Percentiles rank a stretch among this genome's conserved stretches.
Conservation (phyloP, 345 rosid genomes). For the Boechera stricta region DNA sequence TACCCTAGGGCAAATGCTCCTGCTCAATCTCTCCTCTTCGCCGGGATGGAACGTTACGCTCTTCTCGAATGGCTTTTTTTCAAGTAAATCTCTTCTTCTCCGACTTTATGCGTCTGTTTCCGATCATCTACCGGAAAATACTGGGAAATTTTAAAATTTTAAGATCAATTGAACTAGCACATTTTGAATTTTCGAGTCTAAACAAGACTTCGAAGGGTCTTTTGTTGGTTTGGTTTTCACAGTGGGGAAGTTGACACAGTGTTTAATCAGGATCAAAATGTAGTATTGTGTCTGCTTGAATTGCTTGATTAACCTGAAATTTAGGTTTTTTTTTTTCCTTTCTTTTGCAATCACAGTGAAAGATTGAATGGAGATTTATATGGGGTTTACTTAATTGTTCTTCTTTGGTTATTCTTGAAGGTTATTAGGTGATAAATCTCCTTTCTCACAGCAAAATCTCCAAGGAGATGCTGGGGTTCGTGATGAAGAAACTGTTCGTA, state of each 20-base stretch:
- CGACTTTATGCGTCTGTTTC: no score
- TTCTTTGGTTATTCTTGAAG: constrained; percentile 48
- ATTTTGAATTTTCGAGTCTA: constrained; percentile 10
- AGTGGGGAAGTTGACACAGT: neutral
- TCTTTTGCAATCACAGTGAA: neutral
- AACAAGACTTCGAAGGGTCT: neutral
- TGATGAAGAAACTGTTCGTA: constrained; percentile 94
- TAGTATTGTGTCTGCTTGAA: neutral
- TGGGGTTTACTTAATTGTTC: neutral
- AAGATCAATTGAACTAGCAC: neutral
- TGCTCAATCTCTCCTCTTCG: constrained; percentile 97
- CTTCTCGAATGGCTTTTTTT: constrained; percentile 99
- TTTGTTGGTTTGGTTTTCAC: constrained; percentile 22
- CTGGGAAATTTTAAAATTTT: neutral
- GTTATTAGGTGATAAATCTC: constrained; percentile 90
- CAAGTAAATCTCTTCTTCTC: constrained; percentile 40
- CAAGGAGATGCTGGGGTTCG: constrained; percentile 87
- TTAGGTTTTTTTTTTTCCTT: neutral
- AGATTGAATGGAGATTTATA: neutral
- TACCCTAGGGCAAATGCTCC: constrained; percentile 90
- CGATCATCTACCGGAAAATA: neutral
- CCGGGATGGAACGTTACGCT: constrained; percentile 98
- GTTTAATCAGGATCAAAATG: constrained; percentile 8
- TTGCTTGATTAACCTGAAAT: constrained; percentile 15
- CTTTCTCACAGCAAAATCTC: constrained; percentile 87